phyloP scores from a whole-genome alignment of 352 stramenopile species.

The Globisporangium alternatum region DNA sequence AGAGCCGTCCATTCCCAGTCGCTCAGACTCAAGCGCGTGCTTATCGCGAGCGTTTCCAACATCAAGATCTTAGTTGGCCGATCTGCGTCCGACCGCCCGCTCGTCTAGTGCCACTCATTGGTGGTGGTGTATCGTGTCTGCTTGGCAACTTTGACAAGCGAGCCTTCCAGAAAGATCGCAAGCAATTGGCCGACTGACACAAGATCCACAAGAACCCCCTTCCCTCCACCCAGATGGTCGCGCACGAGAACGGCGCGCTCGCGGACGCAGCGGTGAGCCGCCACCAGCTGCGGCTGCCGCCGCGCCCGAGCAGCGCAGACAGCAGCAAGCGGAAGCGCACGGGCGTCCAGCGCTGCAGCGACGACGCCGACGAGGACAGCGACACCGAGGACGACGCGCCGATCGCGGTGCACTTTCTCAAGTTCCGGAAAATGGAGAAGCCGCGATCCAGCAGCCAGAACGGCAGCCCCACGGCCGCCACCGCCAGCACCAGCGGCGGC shows the following conservation, averaged over 20 bases:
- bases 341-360: conserved; percentile 7
- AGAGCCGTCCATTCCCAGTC: conserved; percentile 1
- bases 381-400: conserved; percentile 17
- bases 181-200: neutral
- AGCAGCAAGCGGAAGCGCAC: conserved; percentile 4
- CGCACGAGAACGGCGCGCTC: conserved; percentile 10
- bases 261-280: neutral
- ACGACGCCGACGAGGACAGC: conserved; percentile 8
- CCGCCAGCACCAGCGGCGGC: neutral
- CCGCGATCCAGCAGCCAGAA: neutral
- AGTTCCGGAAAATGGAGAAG: conserved; percentile 16
- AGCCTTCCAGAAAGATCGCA: conserved; percentile 3
- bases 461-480: too few species aligned
- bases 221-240: conserved; percentile 6
- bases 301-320: neutral
- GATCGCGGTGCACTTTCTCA: conserved; percentile 12
- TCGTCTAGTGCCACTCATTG: neutral
- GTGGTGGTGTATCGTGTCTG: neutral
- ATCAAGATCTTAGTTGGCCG: neutral
- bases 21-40: too few species aligned
- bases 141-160: neutral
- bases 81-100: neutral
- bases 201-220: neutral
- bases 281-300: conserved; percentile 4
- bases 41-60: neutral